Percentiles rank a stretch among this genome's conserved stretches.
These are phyloP conservation scores for Cenchrus americanus DNA, from an alignment of 176 grass and related monocot species.

Conservation along the genomic window DNA sequence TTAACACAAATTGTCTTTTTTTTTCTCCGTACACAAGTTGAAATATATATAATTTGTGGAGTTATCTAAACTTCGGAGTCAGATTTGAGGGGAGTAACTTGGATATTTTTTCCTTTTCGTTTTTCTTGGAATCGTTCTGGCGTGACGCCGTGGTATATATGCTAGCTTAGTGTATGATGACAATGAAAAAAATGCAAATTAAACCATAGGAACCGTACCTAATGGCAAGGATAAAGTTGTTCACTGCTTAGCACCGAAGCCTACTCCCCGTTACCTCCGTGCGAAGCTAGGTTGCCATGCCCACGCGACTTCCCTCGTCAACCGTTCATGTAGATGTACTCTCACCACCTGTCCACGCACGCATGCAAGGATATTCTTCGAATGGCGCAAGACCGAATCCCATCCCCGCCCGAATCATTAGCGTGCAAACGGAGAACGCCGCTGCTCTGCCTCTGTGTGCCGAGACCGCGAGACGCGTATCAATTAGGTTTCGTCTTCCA, in stretches of 20 bases:
- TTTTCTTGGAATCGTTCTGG: not conserved
- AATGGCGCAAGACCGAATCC: not conserved
- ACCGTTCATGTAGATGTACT: not conserved
- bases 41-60: no score
- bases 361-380: not conserved
- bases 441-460: not conserved
- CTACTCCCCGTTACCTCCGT: not conserved
- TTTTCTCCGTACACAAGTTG: no score
- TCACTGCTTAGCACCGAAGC: slow-evolving; percentile 5
- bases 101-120: not conserved
- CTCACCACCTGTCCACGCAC: no score
- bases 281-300: not conserved
- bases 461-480: not conserved
- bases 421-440: not conserved
- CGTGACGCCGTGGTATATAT: not conserved
- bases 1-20: no score
- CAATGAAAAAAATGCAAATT: not conserved
- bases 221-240: not conserved
- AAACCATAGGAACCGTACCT: not conserved
- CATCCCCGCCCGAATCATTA: no score
- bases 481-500: not conserved
- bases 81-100: no score
- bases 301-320: not conserved
- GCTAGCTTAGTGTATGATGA: not conserved
- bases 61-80: no score